A percentile compares a stretch with the other conserved stretches of the same genome.
Evolutionary conservation across 768 basidiomycete species (phyloP).

Genomic region (Inosperma sp.): DNA sequence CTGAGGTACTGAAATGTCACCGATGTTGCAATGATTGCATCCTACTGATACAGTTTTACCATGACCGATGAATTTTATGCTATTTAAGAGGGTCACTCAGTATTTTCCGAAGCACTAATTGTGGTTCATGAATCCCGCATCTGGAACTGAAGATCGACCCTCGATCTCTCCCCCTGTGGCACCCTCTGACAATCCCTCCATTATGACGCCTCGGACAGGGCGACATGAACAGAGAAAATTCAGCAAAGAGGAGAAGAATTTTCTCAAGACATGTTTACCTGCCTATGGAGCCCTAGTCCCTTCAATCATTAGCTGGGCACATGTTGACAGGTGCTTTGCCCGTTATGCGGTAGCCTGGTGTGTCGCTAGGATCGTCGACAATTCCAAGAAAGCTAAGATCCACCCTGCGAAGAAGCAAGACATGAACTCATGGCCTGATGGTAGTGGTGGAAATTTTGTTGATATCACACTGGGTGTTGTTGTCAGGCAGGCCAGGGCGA

Average conservation of each 20-base stretch:
- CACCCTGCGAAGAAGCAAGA: not conserved
- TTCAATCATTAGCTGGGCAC: not conserved
- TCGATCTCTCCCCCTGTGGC: not conserved
- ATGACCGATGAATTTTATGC: no score
- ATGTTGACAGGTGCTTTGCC: not conserved
- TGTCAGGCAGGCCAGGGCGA: not conserved
- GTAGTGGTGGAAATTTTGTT: not conserved
- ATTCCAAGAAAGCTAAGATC: not conserved
- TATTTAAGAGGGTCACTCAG: no score
- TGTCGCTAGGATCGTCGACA: not conserved
- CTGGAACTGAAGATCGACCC: no score
- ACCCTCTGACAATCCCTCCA: not conserved
- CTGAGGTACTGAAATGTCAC: no score
- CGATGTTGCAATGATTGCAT: no score
- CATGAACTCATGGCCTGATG: not conserved
- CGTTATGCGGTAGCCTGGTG: not conserved
- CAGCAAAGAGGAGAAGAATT: not conserved
- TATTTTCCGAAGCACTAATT: no score
- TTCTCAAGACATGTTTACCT: not conserved
- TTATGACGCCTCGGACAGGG: not conserved
- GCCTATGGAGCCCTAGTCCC: not conserved
- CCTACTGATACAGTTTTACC: no score
- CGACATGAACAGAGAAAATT: conserved; percentile 5
- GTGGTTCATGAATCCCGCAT: no score
- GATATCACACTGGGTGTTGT: not conserved